Conservation (phyloP, 2,329 filamentous ascomycete genomes). For the Arachnomyces sp. region DNA sequence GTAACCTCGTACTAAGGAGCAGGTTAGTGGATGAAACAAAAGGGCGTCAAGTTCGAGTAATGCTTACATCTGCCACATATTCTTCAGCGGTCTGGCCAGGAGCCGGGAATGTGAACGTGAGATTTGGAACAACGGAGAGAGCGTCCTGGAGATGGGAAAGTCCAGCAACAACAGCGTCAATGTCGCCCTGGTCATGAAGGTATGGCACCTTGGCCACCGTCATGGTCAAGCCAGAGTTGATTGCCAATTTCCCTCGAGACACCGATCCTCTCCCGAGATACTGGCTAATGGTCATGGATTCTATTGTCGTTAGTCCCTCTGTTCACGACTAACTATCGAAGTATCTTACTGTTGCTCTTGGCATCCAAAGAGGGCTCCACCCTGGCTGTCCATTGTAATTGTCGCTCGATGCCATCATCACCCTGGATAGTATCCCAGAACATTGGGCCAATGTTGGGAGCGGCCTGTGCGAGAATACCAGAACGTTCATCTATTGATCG, state of each 20-base stretch:
- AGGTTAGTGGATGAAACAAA: slow-evolving; percentile 42
- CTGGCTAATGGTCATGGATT: slow-evolving; percentile 48
- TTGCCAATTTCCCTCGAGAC: slow-evolving; percentile 1
- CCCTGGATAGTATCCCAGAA: slow-evolving; percentile 2
- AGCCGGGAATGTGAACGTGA: slow-evolving; percentile 52
- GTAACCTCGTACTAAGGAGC: slow-evolving; percentile 31
- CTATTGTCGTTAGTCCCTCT: slow-evolving; percentile 16
- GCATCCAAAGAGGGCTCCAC: slow-evolving; percentile 2
- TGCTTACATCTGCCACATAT: slow-evolving; percentile 43
- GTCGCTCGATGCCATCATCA: slow-evolving; percentile 5
- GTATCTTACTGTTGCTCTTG: not conserved
- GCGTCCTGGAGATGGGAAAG: slow-evolving; percentile 54
- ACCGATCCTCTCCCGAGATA: slow-evolving; percentile 3
- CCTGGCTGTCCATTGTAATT: slow-evolving; percentile 7
- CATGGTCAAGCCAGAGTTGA: slow-evolving; percentile 4
- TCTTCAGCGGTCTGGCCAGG: slow-evolving; percentile 46
- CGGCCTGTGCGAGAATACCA: slow-evolving; percentile 15
- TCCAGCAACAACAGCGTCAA: slow-evolving; percentile 51
- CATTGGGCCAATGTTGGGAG: slow-evolving; percentile 5
- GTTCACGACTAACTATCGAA: not conserved
- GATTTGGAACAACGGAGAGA: slow-evolving; percentile 46
- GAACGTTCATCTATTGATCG: slow-evolving; percentile 7
- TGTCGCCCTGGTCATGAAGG: slow-evolving; percentile 3
- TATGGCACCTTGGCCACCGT: slow-evolving; percentile 3
- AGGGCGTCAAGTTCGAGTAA: slow-evolving; percentile 17